Percentiles rank a stretch among this genome's conserved stretches.
These are phyloP conservation scores for Sideroxylon spinosum DNA, from an alignment of 179 eudicot species.

Conservation along the genomic window DNA sequence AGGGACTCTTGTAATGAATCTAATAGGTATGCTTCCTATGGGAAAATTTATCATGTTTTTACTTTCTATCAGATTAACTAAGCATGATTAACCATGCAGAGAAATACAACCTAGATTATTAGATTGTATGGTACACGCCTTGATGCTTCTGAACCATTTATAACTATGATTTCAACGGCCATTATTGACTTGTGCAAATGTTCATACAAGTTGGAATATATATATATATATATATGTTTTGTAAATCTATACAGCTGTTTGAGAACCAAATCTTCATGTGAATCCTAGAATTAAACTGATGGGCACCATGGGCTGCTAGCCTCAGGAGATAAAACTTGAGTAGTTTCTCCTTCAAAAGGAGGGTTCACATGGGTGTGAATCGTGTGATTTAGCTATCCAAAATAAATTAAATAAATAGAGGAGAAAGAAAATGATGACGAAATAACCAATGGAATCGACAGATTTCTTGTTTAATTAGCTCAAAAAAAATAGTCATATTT, in stretches of 20 bases:
- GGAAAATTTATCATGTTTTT: neutral
- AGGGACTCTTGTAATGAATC: neutral
- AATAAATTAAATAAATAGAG: neutral
- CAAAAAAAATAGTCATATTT: neutral
- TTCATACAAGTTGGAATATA: neutral
- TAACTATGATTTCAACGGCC: neutral
- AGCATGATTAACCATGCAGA: no score
- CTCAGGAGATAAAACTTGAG: neutral
- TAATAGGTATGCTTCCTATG: neutral
- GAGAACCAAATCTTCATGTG: neutral
- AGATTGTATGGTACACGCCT: no score
- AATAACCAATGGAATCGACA: neutral
- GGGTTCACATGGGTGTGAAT: neutral
- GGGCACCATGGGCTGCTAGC: neutral
- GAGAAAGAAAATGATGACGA: neutral
- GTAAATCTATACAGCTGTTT: neutral
- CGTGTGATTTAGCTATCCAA: no score
- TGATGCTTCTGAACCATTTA: no score
- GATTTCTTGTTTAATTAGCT: neutral
- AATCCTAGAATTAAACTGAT: neutral
- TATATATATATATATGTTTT: no score
- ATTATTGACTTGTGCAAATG: neutral
- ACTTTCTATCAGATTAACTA: no score
- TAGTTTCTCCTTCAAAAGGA: neutral
- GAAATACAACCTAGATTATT: no score